Percentiles rank a stretch among this genome's conserved stretches.
phyloP scores from a whole-genome alignment of 192 early-diverging fungal genomes.

The Podochytrium sp. region DNA sequence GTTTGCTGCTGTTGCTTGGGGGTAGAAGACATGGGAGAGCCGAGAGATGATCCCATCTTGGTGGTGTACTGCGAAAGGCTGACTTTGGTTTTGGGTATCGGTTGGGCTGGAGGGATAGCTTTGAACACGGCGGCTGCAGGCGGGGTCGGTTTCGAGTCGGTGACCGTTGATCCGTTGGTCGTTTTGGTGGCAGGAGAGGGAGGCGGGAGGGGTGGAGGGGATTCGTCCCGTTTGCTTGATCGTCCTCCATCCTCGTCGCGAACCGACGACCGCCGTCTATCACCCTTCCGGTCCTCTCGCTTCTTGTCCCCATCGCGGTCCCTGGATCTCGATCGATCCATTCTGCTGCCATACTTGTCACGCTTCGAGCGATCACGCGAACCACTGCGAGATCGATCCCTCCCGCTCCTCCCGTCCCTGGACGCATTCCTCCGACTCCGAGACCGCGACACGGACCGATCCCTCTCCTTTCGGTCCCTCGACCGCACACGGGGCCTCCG shows the following conservation, averaged over 20 bases:
- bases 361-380: background rate
- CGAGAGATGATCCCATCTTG: background rate
- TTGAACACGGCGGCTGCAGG: background rate
- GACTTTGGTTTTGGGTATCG: conserved; percentile 7
- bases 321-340: conserved; percentile 7
- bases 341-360: background rate
- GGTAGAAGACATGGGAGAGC: background rate
- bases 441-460: background rate
- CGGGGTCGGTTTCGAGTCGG: background rate
- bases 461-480: background rate
- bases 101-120: background rate
- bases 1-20: background rate
- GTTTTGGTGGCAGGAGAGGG: background rate
- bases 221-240: background rate
- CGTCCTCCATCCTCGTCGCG: background rate
- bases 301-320: background rate
- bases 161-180: no score
- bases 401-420: background rate
- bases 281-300: conserved; percentile 4
- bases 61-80: conserved; percentile 19
- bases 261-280: background rate
- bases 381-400: background rate
- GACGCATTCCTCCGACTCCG: background rate
- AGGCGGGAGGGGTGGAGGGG: background rate
- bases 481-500: background rate